Base-by-base conservation (phyloP, 2,329 filamentous ascomycete species). In the Plenodomus tracheiphilus region DNA sequence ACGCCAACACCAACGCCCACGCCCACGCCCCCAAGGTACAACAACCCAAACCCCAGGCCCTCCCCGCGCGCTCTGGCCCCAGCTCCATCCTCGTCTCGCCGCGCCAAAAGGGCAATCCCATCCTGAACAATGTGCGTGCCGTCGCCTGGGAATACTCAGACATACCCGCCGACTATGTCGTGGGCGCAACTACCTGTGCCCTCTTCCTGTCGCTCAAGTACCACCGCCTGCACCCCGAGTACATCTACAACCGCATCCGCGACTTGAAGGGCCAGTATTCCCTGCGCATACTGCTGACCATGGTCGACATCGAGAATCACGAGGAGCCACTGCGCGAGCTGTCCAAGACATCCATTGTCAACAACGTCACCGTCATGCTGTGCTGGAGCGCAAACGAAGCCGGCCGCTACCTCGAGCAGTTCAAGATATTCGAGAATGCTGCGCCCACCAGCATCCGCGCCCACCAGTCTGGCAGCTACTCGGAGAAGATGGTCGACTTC, bases 91-190 rank as follows among this genome's bases (percentile, higher is more conserved):
- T 96, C 17, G 92, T 97, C 22, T 97, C 92, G 30, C 87, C 90
- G 15, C 85, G 92, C 35, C 92, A 99, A 72, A 95, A 96, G 73
- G 94, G 93, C 53, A 99, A 99, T 64, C 94, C 94, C 0, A 88
- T 97, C 41, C 77, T 99, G 22, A 88, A 89, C 45, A 85, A 87
- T 72, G 83, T 99, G 62, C 86, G 87, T 51, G 86, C 88, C 1
- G 80, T 95, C 49, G 84, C 91, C 0, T 99, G 94, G 94, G 94
- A 99, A 74, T 97, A 96, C 73, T 92, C 90, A 53, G 93, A 97
- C 66, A 96, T 96, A n/a, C 87, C 88, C 1, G 90, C 93, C 25
- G 94, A 99, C 75, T 99, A 95, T 71, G 87, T 93, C 8, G 79
- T 97, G 40, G 93, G 94, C 0, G 70, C 83, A 36, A 96, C 91